Conservation (phyloP, 2,329 filamentous ascomycete species). For the Pseudogymnoascus sp. region DNA sequence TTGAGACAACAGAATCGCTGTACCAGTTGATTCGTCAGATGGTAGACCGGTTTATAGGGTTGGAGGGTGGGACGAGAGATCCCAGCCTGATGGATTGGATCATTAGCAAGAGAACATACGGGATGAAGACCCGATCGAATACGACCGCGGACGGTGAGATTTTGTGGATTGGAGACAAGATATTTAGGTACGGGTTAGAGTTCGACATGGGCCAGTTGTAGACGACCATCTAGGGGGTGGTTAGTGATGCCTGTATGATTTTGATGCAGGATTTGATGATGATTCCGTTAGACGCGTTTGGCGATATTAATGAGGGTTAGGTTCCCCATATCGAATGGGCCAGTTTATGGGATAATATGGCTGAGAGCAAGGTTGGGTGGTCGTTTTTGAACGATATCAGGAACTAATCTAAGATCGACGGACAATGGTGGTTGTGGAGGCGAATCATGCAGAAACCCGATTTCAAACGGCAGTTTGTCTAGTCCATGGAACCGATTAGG, state of each 20-base stretch:
- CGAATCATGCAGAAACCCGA: background rate
- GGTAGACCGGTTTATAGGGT: no score
- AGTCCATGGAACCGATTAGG: background rate
- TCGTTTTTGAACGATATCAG: background rate
- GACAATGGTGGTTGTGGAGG: background rate
- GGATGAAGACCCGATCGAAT: constrained; percentile 27
- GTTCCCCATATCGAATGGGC: background rate
- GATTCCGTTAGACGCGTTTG: background rate
- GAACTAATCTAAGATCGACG: background rate
- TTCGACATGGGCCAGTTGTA: background rate
- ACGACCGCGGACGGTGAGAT: background rate
- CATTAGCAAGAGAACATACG: constrained; percentile 4
- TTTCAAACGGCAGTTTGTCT: background rate
- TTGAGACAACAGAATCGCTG: background rate
- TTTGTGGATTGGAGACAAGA: background rate
- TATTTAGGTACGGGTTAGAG: background rate
- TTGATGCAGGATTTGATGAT: background rate
- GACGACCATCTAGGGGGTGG: background rate
- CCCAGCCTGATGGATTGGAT: background rate
- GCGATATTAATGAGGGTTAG: background rate
- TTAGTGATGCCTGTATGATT: background rate
- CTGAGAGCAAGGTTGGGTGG: background rate
- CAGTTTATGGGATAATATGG: background rate
- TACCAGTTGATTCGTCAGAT: background rate
- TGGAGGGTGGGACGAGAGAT: background rate